Evolutionary conservation across 2,329 filamentous ascomycete genomes (phyloP).

Genomic region (Arthroderma sp.): DNA sequence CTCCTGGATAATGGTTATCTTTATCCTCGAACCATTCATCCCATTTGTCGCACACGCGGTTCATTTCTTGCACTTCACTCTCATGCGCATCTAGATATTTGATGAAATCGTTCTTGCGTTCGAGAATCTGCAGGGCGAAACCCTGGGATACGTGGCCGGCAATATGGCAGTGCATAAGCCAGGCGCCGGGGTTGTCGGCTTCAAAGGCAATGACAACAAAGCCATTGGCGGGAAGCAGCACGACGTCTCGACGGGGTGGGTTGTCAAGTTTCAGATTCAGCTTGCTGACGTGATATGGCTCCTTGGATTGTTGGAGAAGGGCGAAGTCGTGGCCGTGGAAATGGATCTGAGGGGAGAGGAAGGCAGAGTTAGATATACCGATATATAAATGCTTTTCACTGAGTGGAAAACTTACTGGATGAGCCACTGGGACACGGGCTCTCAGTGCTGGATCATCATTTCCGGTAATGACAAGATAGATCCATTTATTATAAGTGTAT

Average conservation of each 20-base stretch:
- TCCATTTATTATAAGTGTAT: constrained; percentile 4
- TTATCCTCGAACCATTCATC: constrained; percentile 2
- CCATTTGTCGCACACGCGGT: constrained; percentile 1
- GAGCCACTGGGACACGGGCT: constrained; percentile 3
- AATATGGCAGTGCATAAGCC: constrained; percentile 47
- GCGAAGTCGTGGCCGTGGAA: constrained; percentile 60
- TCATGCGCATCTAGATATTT: neutral
- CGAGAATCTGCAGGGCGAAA: constrained; percentile 43
- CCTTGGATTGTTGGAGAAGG: constrained; percentile 39
- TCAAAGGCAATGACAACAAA: constrained; percentile 38
- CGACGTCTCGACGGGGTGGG: constrained; percentile 36
- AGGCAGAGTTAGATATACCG: neutral
- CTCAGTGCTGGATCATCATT: neutral
- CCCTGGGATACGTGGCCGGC: constrained; percentile 50
- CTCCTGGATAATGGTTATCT: constrained; percentile 1
- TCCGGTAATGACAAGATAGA: constrained; percentile 9
- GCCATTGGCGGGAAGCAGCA: constrained; percentile 31
- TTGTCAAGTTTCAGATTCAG: constrained; percentile 23
- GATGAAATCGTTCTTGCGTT: constrained; percentile 19
- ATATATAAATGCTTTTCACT: neutral
- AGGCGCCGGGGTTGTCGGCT: constrained; percentile 42
- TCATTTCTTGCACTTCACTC: constrained; percentile 1
- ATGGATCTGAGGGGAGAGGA: constrained; percentile 35
- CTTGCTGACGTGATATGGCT: constrained; percentile 17
- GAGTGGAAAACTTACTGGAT: constrained; percentile 6